phyloP scores from a whole-genome alignment of 257 asterid genomes.

The Nicotiana paniculata region DNA sequence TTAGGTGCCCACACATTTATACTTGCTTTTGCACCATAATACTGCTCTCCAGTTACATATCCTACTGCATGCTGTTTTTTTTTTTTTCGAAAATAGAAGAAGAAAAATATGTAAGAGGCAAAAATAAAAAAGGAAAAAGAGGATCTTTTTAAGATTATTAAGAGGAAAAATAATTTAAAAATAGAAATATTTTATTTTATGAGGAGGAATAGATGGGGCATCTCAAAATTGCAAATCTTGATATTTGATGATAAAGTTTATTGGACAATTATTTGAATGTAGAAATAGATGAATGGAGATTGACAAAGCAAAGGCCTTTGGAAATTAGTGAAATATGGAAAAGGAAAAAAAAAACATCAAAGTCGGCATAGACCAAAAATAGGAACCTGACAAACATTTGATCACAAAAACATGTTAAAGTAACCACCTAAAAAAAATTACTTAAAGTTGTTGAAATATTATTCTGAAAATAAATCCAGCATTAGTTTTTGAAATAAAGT shows the following conservation, averaged over 20 bases:
- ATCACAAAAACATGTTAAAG: not conserved
- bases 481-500: not conserved
- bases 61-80: conserved; percentile 84
- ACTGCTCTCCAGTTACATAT: conserved; percentile 69
- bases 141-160: not conserved
- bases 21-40: conserved; percentile 88
- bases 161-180: not conserved
- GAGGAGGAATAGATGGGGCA: not conserved
- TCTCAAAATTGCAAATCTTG: not conserved
- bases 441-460: not conserved
- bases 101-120: not conserved
- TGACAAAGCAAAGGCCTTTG: not conserved
- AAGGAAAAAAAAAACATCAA: conserved; percentile 2
- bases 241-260: not conserved
- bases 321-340: not conserved
- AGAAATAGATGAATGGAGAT: not conserved
- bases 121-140: too few relatives aligned
- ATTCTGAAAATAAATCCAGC: not conserved
- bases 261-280: not conserved
- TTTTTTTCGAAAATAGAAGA: not conserved
- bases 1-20: conserved; percentile 83
- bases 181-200: not conserved
- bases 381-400: conserved; percentile 12
- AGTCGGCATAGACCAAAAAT: conserved; percentile 10
- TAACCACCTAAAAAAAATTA: not conserved